Conservation (phyloP, 2,329 filamentous ascomycete species). For the Fusarium austroafricanum region DNA sequence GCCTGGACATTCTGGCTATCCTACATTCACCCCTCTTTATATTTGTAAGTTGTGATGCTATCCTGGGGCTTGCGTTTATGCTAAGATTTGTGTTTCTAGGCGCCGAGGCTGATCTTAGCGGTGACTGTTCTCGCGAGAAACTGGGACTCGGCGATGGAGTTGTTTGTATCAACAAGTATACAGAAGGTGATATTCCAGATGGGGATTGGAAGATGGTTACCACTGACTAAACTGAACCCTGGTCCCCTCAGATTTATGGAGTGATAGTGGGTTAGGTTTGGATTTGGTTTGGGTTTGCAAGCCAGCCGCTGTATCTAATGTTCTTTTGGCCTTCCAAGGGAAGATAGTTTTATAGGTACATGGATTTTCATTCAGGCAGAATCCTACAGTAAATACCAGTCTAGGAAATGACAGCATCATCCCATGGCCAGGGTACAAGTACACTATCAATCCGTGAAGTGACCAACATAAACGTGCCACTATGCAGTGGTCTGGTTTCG, state of each 20-base stretch:
- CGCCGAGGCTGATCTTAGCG: background rate
- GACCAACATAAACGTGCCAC: no score
- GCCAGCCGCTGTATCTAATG: background rate
- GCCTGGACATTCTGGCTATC: conserved; percentile 14
- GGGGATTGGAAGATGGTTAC: conserved; percentile 17
- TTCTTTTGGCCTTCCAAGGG: background rate
- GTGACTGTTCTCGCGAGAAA: background rate
- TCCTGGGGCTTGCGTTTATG: no score
- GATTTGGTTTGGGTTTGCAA: no score
- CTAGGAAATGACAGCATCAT: background rate
- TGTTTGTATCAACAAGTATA: conserved; percentile 17
- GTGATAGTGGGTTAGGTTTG: no score
- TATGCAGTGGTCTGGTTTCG: no score
- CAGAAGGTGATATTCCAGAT: conserved; percentile 8
- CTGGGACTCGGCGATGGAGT: conserved; percentile 8
- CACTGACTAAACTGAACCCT: conserved; percentile 2
- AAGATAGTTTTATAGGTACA: background rate
- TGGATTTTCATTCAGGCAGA: no score
- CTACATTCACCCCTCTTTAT: conserved; percentile 24
- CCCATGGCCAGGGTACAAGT: no score
- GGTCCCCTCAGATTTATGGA: background rate
- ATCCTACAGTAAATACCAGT: background rate
- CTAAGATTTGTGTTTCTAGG: background rate
- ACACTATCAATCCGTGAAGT: no score
- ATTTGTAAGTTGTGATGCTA: conserved; percentile 2